Percentiles rank a stretch among this genome's conserved stretches.
These are phyloP conservation scores for Diaporthe destruens DNA, from an alignment of 2,329 filamentous ascomycete genomes.

Conservation along the genomic window DNA sequence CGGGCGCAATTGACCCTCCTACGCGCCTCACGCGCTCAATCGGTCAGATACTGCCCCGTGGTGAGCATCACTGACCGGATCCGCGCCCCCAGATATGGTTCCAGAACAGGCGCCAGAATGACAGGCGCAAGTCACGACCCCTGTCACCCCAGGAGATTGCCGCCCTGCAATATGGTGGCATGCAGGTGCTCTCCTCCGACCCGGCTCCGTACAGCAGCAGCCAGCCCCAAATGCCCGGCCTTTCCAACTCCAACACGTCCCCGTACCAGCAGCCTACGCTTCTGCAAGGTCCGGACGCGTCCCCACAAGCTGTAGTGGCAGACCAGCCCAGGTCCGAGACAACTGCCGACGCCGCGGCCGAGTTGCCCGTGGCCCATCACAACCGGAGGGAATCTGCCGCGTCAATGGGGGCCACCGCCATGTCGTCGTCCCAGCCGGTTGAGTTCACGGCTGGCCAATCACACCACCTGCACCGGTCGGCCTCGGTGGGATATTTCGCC, in stretches of 20 bases:
- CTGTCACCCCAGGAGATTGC: constrained; percentile 82
- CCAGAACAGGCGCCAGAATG: constrained; percentile 93
- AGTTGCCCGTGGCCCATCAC: constrained; percentile 18
- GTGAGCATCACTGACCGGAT: constrained; percentile 38
- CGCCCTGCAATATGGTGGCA: constrained; percentile 67
- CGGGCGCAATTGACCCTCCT: neutral
- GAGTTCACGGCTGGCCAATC: constrained; percentile 44
- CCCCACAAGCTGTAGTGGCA: constrained; percentile 19
- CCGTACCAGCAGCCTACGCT: constrained; percentile 27
- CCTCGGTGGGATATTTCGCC: constrained; percentile 63
- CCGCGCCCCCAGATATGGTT: constrained; percentile 85
- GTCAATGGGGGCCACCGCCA: constrained; percentile 20
- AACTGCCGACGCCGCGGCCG: constrained; percentile 16
- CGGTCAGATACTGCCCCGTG: constrained; percentile 15
- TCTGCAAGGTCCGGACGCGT: constrained; percentile 33
- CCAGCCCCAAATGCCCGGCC: constrained; percentile 25
- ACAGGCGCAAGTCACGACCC: constrained; percentile 88
- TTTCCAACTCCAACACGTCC: constrained; percentile 34
- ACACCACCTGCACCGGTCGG: constrained; percentile 46
- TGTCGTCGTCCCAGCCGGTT: constrained; percentile 45
- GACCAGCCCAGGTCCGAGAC: constrained; percentile 35
- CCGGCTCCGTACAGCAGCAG: constrained; percentile 49
- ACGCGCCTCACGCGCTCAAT: constrained; percentile 28
- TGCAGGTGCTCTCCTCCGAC: constrained; percentile 65
- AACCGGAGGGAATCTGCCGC: constrained; percentile 34